A percentile compares a stretch with the other conserved stretches of the same genome.
Evolutionary conservation across 352 stramenopile genomes (phyloP).

Genomic region (Pythium plurisporium): DNA sequence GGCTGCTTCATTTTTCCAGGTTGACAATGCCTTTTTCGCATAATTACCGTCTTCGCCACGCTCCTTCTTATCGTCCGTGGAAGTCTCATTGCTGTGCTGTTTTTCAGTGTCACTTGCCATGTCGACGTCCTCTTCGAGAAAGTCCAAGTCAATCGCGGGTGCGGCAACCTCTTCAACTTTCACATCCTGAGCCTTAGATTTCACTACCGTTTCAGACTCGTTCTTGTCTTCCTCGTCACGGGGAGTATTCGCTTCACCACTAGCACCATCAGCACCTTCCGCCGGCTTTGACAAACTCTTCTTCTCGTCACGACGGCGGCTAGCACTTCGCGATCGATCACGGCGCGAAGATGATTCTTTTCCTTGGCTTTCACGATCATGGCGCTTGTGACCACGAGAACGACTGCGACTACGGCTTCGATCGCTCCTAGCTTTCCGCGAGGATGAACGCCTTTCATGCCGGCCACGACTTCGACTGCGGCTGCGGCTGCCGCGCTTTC

Average conservation of each 20-base stretch:
- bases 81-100: background rate
- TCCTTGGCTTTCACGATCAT: slow-evolving; percentile 29
- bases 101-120: slow-evolving; percentile 45
- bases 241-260: slow-evolving; percentile 23
- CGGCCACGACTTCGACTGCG: slow-evolving; percentile 25
- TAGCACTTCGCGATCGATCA: slow-evolving; percentile 44
- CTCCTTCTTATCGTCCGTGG: slow-evolving; percentile 29
- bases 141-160: slow-evolving; percentile 82
- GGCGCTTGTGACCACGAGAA: slow-evolving; percentile 39
- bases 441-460: slow-evolving; percentile 9
- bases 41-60: slow-evolving; percentile 22
- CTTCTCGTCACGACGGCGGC: slow-evolving; percentile 26
- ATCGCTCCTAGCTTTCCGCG: slow-evolving; percentile 28
- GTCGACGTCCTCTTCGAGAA: slow-evolving; percentile 54
- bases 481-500: slow-evolving; percentile 29
- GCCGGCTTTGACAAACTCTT: slow-evolving; percentile 22
- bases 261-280: slow-evolving; percentile 23
- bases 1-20: slow-evolving; percentile 25
- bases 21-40: slow-evolving; percentile 29
- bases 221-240: slow-evolving; percentile 25
- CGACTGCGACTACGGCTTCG: slow-evolving; percentile 53
- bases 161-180: slow-evolving; percentile 75
- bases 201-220: slow-evolving; percentile 13
- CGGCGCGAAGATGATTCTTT: slow-evolving; percentile 22
- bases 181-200: slow-evolving; percentile 49